Conservation (phyloP, 78 protist genomes). For the Tieghemostelium lacteum region DNA sequence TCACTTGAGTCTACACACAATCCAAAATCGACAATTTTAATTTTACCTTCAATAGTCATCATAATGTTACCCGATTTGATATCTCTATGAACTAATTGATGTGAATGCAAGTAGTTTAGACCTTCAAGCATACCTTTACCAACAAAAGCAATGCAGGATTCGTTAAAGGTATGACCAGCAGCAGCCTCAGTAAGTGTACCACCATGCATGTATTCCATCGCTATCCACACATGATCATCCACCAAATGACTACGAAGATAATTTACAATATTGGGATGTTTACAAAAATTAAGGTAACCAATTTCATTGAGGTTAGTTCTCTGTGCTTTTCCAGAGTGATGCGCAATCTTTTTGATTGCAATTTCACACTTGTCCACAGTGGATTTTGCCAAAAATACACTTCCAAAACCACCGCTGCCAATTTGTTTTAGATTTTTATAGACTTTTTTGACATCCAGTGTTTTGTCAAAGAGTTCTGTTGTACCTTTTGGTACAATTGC, state of each 20-base stretch:
- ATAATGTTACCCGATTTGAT: conserved; percentile 81
- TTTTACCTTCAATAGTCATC: conserved; percentile 83
- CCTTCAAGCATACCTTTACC: conserved; percentile 81
- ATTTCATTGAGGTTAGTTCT: conserved; percentile 82
- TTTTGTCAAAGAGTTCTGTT: conserved; percentile 35
- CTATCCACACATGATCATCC: conserved; percentile 76
- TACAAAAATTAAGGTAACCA: conserved; percentile 63
- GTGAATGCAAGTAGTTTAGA: conserved; percentile 52
- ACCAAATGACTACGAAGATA: conserved; percentile 61
- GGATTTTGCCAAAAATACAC: conserved; percentile 77
- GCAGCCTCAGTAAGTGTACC: conserved; percentile 81
- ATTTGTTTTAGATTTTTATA: conserved; percentile 68
- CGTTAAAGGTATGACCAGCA: conserved; percentile 63
- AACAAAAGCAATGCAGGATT: conserved; percentile 75
- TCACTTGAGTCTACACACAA: conserved; percentile 69
- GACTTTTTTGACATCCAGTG: conserved; percentile 52
- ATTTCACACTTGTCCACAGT: conserved; percentile 59
- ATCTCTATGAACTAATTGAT: conserved; percentile 76
- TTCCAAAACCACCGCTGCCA: conserved; percentile 83
- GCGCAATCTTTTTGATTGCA: conserved; percentile 82
- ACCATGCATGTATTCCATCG: conserved; percentile 85
- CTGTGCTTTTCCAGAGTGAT: conserved; percentile 68
- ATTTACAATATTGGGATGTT: conserved; percentile 71
- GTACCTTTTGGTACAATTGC: conserved; percentile 69
- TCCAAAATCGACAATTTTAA: conserved; percentile 84